Evolutionary conservation across 2,329 filamentous ascomycete genomes (phyloP).

Genomic region (Sporothrix dimorphospora): DNA sequence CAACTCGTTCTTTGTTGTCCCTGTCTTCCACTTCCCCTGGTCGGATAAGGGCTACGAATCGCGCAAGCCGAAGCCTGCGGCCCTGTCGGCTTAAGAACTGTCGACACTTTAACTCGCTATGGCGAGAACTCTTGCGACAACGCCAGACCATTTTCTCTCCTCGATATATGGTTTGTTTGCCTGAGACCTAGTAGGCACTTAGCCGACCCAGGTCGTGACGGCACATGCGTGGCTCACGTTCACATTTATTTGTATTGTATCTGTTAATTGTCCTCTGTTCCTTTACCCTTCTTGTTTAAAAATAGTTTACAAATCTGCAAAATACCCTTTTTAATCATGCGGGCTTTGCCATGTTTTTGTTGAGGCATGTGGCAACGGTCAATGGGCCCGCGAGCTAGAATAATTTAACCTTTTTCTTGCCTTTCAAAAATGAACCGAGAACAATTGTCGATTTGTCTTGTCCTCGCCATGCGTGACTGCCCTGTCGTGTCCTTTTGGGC

Average conservation of each 20-base stretch:
- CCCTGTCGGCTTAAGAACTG: slow-evolving; percentile 40
- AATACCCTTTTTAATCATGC: slow-evolving; percentile 3
- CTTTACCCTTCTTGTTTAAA: neutral
- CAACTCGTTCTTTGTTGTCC: slow-evolving; percentile 87
- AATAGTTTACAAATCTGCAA: neutral
- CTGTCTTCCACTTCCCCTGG: slow-evolving; percentile 95
- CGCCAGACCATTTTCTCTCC: neutral
- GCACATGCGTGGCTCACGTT: neutral
- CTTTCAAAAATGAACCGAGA: neutral
- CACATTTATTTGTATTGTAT: neutral
- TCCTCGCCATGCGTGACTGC: too few species aligned
- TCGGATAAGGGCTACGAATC: slow-evolving; percentile 72
- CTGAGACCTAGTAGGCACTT: neutral
- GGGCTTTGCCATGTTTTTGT: neutral
- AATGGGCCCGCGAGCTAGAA: neutral
- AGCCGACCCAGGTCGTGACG: neutral
- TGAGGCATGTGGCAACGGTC: neutral
- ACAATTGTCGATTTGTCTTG: too few species aligned
- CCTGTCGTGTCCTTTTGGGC: too few species aligned
- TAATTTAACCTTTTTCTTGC: neutral
- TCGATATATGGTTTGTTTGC: neutral
- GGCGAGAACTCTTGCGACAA: neutral
- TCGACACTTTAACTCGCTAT: neutral
- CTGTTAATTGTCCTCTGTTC: neutral
- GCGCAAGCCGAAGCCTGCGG: slow-evolving; percentile 56